Base-by-base conservation (phyloP, 1,284 basidiomycete species). In the Ganoderma sinense region DNA sequence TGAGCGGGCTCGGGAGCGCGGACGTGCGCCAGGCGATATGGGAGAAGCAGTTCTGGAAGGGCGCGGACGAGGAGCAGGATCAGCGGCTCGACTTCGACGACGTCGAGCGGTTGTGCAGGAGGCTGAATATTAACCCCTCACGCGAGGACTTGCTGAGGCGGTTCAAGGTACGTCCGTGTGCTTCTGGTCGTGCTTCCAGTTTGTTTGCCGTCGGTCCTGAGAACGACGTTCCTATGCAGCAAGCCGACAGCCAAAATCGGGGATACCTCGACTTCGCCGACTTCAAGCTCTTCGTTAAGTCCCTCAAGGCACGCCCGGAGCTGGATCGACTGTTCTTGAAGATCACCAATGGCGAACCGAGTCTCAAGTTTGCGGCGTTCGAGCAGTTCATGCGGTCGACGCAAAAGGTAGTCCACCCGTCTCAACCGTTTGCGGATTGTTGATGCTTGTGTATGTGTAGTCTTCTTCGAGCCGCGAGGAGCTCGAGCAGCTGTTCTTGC, bases 271-370 rank as follows among this genome's bases (percentile, higher is more conserved):
- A 97, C 80, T 96, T 97, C 78, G 78, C 86, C 2, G 92, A 94
- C 71, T 99, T 99, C 78, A 93, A 93, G 72, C 84, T 84, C 18
- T 97, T 99, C 72, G 94, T 98, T 73, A 94, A 93, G 77, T 83
- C 93, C 8, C 85, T 98, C 65, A 97, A 97, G 78, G 86, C 88
- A 1, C 87, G 97, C 26, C 90, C 92, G 0, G 97, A 99, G 73
- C 82, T 99, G 2, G 91, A 94, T 64, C 76, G 83, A 1, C 78
- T 97, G 1, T 92, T 91, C 79, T 86, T 87, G 74, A 86, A 85
- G 65, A 78, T 94, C 11, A 80, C 84, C 31, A 77, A 75, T 0
- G 78, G 77, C 4, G 82, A 79, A 16, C 77, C 80, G 0, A 85
- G 83, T 6, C 84, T 96, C 67, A 84, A 88, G 70, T 88, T 88